These are phyloP conservation scores for Xylariales sp. DNA, from an alignment of 2,329 filamentous ascomycete species.

Conservation along the genomic window DNA sequence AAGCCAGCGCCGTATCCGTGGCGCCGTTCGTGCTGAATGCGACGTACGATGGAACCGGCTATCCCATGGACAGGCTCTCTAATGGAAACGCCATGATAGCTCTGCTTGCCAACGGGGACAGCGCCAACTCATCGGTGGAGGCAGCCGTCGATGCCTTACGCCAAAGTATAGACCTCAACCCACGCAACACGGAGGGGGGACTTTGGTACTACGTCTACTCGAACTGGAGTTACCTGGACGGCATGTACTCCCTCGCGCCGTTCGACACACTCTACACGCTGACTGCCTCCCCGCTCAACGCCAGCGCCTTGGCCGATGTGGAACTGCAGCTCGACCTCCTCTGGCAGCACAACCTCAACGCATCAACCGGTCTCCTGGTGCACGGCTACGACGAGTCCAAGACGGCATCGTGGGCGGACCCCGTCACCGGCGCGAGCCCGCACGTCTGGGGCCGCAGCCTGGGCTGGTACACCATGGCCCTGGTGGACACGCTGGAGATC, in stretches of 20 bases:
- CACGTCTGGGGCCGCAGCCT: conserved; percentile 31
- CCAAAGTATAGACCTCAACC: conserved; percentile 23
- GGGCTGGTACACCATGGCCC: conserved; percentile 32
- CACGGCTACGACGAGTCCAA: conserved; percentile 30
- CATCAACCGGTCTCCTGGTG: conserved; percentile 22
- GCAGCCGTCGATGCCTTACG: conserved; percentile 17
- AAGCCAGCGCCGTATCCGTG: conserved; percentile 19
- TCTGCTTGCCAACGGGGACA: conserved; percentile 7
- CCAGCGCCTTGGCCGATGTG: conserved; percentile 19
- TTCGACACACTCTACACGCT: conserved; percentile 29
- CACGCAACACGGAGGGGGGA: conserved; percentile 27
- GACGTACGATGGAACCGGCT: conserved; percentile 18
- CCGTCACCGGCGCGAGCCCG: conserved; percentile 28
- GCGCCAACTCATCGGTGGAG: neutral
- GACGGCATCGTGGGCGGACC: conserved; percentile 28
- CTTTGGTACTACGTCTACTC: conserved; percentile 39
- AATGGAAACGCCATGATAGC: conserved; percentile 23
- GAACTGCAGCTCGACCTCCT: conserved; percentile 22
- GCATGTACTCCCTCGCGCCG: conserved; percentile 44
- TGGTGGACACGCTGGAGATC: conserved; percentile 29
- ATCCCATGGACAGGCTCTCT: conserved; percentile 26
- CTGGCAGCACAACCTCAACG: conserved; percentile 18
- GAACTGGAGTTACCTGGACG: conserved; percentile 49
- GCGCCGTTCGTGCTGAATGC: conserved; percentile 21
- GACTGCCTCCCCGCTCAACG: conserved; percentile 11